These are phyloP conservation scores for Cladosporium phlei DNA, from an alignment of 2,329 filamentous ascomycete genomes.

Conservation along the genomic window DNA sequence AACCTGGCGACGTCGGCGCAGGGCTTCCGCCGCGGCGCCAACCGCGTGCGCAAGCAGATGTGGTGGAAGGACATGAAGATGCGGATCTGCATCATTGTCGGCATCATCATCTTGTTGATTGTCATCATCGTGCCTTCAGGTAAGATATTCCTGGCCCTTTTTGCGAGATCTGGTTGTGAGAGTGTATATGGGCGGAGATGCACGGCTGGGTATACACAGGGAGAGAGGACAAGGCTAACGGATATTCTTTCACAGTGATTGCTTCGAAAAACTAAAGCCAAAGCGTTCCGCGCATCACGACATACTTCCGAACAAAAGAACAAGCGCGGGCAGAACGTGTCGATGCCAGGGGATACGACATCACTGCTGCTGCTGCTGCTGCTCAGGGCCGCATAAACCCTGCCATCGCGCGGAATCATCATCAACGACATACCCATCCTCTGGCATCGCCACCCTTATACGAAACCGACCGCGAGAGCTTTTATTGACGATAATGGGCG, in stretches of 20 bases:
- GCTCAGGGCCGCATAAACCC: too few relatives aligned
- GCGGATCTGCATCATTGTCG: conserved; percentile 90
- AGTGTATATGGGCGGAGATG: too few relatives aligned
- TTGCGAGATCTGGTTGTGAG: neutral
- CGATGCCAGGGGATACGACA: neutral
- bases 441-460: neutral
- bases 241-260: conserved; percentile 9
- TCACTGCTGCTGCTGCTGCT: too few relatives aligned
- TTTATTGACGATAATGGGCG: conserved; percentile 14
- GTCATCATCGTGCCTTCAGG: conserved; percentile 92
- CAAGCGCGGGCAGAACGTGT: neutral
- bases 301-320: neutral
- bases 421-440: neutral
- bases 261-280: conserved; percentile 13
- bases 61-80: conserved; percentile 99
- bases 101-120: conserved; percentile 84
- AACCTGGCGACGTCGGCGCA: conserved; percentile 90
- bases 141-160: conserved; percentile 43
- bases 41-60: conserved; percentile 89
- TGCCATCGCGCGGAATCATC: too few relatives aligned
- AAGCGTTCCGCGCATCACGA: conserved; percentile 3
- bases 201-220: too few relatives aligned
- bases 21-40: conserved; percentile 92
- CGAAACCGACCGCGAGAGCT: conserved; percentile 2
- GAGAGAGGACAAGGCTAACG: neutral